Base-by-base conservation (phyloP, 345 rosid genomes). In the Angophora floribunda region DNA sequence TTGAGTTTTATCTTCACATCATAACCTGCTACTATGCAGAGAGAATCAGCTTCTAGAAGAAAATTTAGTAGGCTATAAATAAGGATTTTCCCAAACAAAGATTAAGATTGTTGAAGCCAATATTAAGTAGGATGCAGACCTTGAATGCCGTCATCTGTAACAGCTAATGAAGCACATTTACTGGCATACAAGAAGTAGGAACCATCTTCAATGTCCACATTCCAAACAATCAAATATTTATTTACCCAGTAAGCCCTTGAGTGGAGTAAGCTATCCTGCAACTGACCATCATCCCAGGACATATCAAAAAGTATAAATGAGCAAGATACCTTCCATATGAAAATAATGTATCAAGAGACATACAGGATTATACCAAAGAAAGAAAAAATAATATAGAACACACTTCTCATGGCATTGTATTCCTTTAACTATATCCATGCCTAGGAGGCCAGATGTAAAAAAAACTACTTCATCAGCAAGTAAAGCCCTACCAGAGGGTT, bases 231-330 rank as follows among this genome's bases (percentile, higher is more conserved):
- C 90, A 95, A 85, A 63, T 90, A 88, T 91, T 93, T 67, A 51
- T 92, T 91, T 30, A 95, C 95, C 99, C 99, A 96, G 87, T 92
- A 95, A 28, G 97, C 98, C 89, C 93, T 94, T 9, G 98, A 95
- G 88, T 89, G 92, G 45, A 89, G 49, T 89, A 96, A 92, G 89
- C 91, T 86, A 90, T 92, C 94, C 90, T 91, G 95, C 91, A 94
- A 88, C 93, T 93, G 89, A 90, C 87, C 86, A 90, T 86, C 91
- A 88, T 88, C 89, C 52, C 57, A 86, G 49, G 45, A 85, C 47
- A 14, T 85, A 52, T 55, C 45, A 41, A 52, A 52, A n/a, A 85
- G 26, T 17, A 85, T 30, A 50, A 51, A 32, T 45, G 10, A 55
- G 16, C 50, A 86, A 24, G 87, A 8, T 57, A 10, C 50, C 85